A percentile compares a stretch with the other conserved stretches of the same genome.
These are phyloP conservation scores for Leccinum rimulosum DNA, from an alignment of 768 basidiomycete genomes.

Conservation along the genomic window DNA sequence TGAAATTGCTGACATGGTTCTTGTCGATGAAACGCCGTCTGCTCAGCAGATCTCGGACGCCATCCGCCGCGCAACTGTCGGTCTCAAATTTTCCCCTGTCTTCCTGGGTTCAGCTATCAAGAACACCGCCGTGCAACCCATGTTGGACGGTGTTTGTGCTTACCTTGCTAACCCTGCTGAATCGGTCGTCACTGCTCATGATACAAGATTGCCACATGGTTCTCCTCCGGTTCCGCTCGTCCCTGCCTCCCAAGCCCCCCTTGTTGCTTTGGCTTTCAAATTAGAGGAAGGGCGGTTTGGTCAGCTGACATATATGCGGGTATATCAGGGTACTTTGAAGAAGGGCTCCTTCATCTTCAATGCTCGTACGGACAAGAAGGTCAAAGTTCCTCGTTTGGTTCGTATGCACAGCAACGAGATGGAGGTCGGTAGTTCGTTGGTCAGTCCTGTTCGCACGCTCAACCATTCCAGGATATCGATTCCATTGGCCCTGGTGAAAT, in stretches of 20 bases:
- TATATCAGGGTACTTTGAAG: conserved; percentile 93
- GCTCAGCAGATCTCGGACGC: conserved; percentile 75
- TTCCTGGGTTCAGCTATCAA: conserved; percentile 97
- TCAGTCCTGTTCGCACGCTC: background rate
- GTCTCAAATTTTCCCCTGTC: conserved; percentile 91
- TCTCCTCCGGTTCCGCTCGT: conserved; percentile 72
- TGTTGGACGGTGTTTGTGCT: conserved; percentile 93
- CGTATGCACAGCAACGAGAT: conserved; percentile 99
- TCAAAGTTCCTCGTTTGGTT: conserved; percentile 94
- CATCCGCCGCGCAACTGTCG: conserved; percentile 84
- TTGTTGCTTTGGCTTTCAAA: conserved; percentile 97
- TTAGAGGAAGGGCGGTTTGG: conserved; percentile 97
- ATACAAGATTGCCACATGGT: conserved; percentile 62
- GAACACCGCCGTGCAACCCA: conserved; percentile 92
- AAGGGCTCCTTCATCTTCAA: conserved; percentile 86
- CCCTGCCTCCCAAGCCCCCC: conserved; percentile 81
- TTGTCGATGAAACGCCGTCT: conserved; percentile 78
- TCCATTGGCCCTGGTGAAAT: conserved; percentile 97
- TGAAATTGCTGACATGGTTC: conserved; percentile 84
- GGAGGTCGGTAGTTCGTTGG: conserved; percentile 61
- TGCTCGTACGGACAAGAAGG: conserved; percentile 91
- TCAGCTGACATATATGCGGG: conserved; percentile 96
- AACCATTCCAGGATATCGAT: conserved; percentile 72
- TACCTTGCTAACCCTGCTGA: conserved; percentile 92
- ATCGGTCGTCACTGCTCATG: conserved; percentile 74